phyloP scores from a whole-genome alignment of 169 alveolate species.

The Plasmodium vinckei region DNA sequence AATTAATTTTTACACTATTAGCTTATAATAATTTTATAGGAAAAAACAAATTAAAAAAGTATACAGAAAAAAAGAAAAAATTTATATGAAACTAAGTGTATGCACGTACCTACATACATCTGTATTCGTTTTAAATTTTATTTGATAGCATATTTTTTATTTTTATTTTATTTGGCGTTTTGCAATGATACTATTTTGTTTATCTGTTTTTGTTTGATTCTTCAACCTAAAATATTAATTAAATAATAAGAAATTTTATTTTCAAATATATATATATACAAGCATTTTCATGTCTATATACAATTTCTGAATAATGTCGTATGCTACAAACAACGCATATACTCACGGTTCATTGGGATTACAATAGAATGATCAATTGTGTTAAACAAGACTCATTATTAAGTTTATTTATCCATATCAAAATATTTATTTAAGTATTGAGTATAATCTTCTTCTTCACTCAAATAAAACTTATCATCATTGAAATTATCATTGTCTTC shows the following conservation, averaged over 20 bases:
- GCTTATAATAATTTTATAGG: constrained; percentile 30
- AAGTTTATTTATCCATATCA: constrained; percentile 41
- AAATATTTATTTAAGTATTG: constrained; percentile 67
- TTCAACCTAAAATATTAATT: constrained; percentile 8
- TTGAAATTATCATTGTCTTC: constrained; percentile 21
- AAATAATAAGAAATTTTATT: background rate
- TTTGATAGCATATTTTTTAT: background rate
- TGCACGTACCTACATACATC: too few relatives aligned
- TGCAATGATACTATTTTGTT: background rate
- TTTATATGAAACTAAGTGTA: constrained; percentile 37
- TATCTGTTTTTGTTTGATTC: background rate
- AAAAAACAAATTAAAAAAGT: constrained; percentile 20
- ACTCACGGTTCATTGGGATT: background rate
- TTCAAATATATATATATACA: background rate
- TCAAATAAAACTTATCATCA: constrained; percentile 43
- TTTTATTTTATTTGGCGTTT: background rate
- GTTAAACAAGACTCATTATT: background rate
- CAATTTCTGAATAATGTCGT: too few relatives aligned
- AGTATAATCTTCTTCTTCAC: constrained; percentile 77
- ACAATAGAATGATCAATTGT: constrained; percentile 8
- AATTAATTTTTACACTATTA: constrained; percentile 57
- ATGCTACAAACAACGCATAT: background rate
- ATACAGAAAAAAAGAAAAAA: constrained; percentile 56
- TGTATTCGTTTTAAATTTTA: too few relatives aligned
- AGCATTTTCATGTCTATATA: too few relatives aligned